Base-by-base conservation (phyloP, 371 early-diverging fungal genomes). In the Mucor indicus region DNA sequence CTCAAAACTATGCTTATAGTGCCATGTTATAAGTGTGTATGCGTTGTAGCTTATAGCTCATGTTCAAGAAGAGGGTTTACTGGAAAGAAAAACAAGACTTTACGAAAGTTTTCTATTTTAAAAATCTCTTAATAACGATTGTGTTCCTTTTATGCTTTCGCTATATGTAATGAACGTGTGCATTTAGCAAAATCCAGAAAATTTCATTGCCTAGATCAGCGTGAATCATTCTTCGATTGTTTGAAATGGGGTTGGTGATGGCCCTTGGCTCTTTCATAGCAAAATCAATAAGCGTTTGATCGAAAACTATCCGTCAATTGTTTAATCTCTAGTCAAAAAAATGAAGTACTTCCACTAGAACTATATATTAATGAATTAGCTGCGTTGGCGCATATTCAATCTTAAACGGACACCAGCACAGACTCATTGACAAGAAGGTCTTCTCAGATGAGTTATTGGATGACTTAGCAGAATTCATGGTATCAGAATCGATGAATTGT, bases 311-410 rank as follows among this genome's bases (percentile, higher is more conserved):
- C 4, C 39, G 22, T 22, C 30, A 29, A 30, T 39, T 39, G 21
- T 48, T 19, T 29, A 13, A 22, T 33, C 1, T 24, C 1, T 47
- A 27, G 37, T 61, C 33, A 44, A 19, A 38, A 55, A 55, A 31
- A 56, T 23, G 20, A 4, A 45, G 32, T 30, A 47, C 57, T 57
- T 43, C 51, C 57, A 29, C 46, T 48, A 25, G 62, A 53, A 48
- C 24, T 45, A 3, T 57, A 62, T 44, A 48, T 50, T 45, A 49
- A 50, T 22, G 53, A 57, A 50, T 36, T 62, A 36, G 57, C 62
- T 21, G 62, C 62, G 11, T 48, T 57, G 21, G 21, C 54, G 2
- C 54, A 62, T 24, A 38, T 53, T 24, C 12, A 8, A 27, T 45
- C 44, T 32, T 52, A 42, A 42, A 42, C 42, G 29, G 29, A 38